phyloP scores from a whole-genome alignment of 1,284 basidiomycete species.

The Chiua sp. region DNA sequence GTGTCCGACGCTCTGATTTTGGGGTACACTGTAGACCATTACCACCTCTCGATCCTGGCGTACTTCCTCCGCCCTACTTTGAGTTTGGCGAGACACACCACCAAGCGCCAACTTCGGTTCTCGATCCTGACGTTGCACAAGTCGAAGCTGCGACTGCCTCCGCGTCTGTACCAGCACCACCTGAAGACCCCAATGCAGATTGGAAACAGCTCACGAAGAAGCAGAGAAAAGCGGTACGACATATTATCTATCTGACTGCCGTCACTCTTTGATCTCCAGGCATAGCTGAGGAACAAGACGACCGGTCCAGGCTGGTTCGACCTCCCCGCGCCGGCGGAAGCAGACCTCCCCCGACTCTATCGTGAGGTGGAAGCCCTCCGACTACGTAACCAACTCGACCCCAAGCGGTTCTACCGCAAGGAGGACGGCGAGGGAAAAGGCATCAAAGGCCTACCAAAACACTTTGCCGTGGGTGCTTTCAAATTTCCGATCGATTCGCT shows the following conservation, averaged over 20 bases:
- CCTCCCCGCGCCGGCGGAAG: conserved; percentile 83
- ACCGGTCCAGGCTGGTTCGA: conserved; percentile 92
- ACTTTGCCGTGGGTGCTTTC: conserved; percentile 74
- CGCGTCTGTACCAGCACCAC: conserved; percentile 54
- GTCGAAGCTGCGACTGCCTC: conserved; percentile 54
- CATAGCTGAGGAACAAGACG: conserved; percentile 73
- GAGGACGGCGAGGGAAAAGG: conserved; percentile 86
- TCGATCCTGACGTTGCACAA: conserved; percentile 65
- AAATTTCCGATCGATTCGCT: conserved; percentile 7
- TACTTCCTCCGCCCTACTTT: conserved; percentile 66
- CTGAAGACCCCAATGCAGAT: conserved; percentile 61
- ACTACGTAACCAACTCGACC: conserved; percentile 92
- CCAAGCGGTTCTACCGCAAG: conserved; percentile 93
- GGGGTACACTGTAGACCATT: conserved; percentile 53
- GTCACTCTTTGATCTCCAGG: not conserved
- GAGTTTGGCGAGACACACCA: conserved; percentile 49
- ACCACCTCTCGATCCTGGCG: conserved; percentile 68
- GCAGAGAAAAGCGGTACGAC: conserved; percentile 66
- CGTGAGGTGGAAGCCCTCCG: conserved; percentile 94
- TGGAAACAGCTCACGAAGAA: conserved; percentile 70
- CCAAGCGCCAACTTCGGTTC: conserved; percentile 52
- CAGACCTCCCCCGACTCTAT: conserved; percentile 83
- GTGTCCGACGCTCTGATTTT: conserved; percentile 15
- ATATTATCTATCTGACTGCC: not conserved
- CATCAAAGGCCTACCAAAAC: conserved; percentile 86